phyloP scores from a whole-genome alignment of 2,329 filamentous ascomycete species.

The Plectosphaerella sp. region DNA sequence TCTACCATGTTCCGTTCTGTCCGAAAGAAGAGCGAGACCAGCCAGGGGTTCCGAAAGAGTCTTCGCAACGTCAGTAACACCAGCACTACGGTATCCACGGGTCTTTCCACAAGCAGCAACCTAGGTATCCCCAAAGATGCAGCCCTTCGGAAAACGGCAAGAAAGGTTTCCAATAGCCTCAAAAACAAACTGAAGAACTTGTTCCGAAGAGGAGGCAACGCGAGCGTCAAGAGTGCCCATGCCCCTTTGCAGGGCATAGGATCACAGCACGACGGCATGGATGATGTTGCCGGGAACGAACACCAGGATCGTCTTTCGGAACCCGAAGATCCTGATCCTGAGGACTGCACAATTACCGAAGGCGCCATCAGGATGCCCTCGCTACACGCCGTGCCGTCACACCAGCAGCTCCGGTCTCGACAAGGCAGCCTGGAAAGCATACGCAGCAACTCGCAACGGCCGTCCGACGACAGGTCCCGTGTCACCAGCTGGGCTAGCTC shows the following conservation, averaged over 20 bases:
- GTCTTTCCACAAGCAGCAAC: conserved; percentile 9
- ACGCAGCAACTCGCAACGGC: conserved; percentile 29
- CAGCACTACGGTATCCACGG: conserved; percentile 25
- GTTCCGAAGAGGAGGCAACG: conserved; percentile 30
- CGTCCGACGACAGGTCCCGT: conserved; percentile 52
- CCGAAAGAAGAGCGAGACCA: conserved; percentile 24
- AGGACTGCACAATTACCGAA: conserved; percentile 40
- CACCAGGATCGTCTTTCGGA: conserved; percentile 23
- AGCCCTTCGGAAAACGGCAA: conserved; percentile 45
- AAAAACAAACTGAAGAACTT: conserved; percentile 57
- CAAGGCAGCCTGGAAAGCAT: conserved; percentile 52
- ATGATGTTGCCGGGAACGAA: neutral
- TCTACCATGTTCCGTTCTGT: conserved; percentile 40
- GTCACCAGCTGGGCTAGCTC: conserved; percentile 72
- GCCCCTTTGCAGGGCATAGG: too few species aligned
- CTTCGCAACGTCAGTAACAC: conserved; percentile 41
- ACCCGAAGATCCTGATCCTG: conserved; percentile 27
- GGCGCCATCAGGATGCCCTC: conserved; percentile 46
- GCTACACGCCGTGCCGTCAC: conserved; percentile 40
- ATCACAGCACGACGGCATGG: neutral
- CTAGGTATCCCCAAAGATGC: conserved; percentile 1
- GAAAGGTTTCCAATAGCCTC: conserved; percentile 59
- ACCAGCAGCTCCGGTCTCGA: conserved; percentile 44
- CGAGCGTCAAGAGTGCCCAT: too few species aligned
- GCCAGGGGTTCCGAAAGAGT: conserved; percentile 40